Base-by-base conservation (phyloP, 2,329 filamentous ascomycete genomes). In the Pestalotiopsis sp. region DNA sequence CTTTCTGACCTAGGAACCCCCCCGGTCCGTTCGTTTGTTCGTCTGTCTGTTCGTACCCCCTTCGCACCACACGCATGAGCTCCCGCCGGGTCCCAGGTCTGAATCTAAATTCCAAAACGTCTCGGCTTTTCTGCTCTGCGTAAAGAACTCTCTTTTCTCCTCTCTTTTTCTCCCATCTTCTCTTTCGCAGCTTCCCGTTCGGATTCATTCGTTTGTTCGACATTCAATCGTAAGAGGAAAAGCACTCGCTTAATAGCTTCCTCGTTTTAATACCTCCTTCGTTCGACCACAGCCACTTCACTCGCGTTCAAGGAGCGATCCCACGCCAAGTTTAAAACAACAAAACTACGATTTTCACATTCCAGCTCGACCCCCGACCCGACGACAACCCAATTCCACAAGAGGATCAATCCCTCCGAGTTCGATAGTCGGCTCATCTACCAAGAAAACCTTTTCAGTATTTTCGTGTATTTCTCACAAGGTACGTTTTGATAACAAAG, bases 141-240 rank as follows among this genome's bases (percentile, higher is more conserved):
- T 71, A 67, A 64, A 72, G 70, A 74, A 77, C 71, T 75, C 71
- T 75, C 75, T 68, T 77, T 74, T 67, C 69, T 71, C 71, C 71
- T 52, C 45, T 52, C 45, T 52, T 52, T 52, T 73, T 64, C 73
- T 69, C 70, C 64, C 66, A 69, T 68, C 70, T 69, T 69, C 73
- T 69, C 73, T 73, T 70, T 72, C 71, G 70, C 73, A 75, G 45
- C 75, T 76, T 76, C 74, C 73, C 71, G 68, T 78, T 79, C 77
- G 77, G 74, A 78, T 78, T 77, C 77, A 78, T 79, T 79, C 77
- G 77, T 79, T 79, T 79, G 76, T 78, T n/a, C 76, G 72, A 78
- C 77, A 78, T 74, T 75, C 73, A 69, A 70, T 69, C 65, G 52
- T 68, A 75, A 77, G 72, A 77, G 77, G 77, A 78, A 78, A 74